Conservation (phyloP, 176 grass and related monocot species). For the Eleusine indica region DNA sequence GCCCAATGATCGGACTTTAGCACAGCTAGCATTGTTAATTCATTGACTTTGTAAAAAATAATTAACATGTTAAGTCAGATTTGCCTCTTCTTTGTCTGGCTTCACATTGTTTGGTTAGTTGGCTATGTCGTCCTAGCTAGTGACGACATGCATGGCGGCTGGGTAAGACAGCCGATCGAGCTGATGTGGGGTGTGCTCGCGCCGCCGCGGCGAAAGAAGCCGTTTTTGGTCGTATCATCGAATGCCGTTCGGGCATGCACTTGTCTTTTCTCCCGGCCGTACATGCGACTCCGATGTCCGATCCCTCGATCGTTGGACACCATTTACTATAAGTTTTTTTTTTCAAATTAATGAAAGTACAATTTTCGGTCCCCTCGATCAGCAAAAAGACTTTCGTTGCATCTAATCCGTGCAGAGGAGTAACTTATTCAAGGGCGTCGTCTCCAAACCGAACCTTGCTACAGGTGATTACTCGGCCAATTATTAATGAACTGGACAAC, state of each 20-base stretch:
- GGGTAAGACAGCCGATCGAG: background rate
- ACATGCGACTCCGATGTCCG: too few relatives aligned
- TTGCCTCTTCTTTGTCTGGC: background rate
- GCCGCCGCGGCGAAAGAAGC: slow-evolving; percentile 21
- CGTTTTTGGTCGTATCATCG: background rate
- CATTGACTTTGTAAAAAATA: slow-evolving; percentile 27
- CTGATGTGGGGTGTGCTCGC: background rate
- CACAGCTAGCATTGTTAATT: slow-evolving; percentile 8
- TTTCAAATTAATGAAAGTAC: background rate
- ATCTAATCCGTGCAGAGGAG: too few relatives aligned
- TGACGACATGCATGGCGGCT: slow-evolving; percentile 3
- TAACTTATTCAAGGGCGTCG: too few relatives aligned
- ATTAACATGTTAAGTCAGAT: slow-evolving; percentile 11
- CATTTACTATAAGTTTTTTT: background rate
- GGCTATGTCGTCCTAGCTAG: background rate
- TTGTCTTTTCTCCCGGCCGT: slow-evolving; percentile 15
- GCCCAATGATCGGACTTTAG: background rate
- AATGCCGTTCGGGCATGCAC: background rate
- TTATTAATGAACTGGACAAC: too few relatives aligned
- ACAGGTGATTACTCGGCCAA: too few relatives aligned
- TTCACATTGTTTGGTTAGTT: background rate
- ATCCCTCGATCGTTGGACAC: background rate
- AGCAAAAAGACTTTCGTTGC: too few relatives aligned
- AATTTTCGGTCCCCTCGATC: background rate
- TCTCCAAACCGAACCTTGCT: too few relatives aligned